Base-by-base conservation (phyloP, 164 flowering plant genomes). In the Cinnamomum micranthum region DNA sequence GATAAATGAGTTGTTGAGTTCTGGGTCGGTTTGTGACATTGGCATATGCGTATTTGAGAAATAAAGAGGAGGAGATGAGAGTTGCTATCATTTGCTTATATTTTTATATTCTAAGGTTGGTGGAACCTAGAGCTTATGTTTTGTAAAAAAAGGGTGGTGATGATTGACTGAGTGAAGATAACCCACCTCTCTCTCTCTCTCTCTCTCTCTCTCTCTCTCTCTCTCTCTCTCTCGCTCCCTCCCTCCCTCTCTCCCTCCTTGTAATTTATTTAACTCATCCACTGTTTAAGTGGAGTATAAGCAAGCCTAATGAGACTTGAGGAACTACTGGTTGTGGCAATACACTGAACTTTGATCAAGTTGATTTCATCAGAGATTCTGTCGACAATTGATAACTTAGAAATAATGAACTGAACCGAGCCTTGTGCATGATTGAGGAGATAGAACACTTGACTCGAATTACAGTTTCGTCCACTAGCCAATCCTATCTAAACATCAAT, bases 1-100 rank as follows among this genome's bases (percentile, higher is more conserved):
- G 72, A 41, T 76, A 28, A 80, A 74, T 65, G 78, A 71, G 65
- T 73, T 75, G 41, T 75, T 75, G 78, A 80, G 64, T 80, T 80
- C 87, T 3, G 75, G 76, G 71, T 80, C 84, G 10, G 87, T 83
- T 55, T 80, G 79, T 77, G 91, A 88, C 80, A 75, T 87, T 82
- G 94, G 95, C 7, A 82, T 89, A 59, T 92, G 92, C 87, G 72
- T 91, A 82, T 92, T 89, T 82, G 92, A 90, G 41, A 85, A 86
- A 73, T 80, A 80, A 84, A 71, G 74, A 71, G 25, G 52, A 25
- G 35, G 35, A 31, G 64, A 20, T 25, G 20, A 1, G 51, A 52
- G 50, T 28, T 72, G 25, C 62, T 70, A 14, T 71, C 35, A 70
- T 75, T 47, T 64, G 24, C 28, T 64, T 64, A 10, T 64, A 64